These are phyloP conservation scores for Favolaschia claudopus DNA, from an alignment of 768 basidiomycete genomes.

Conservation along the genomic window DNA sequence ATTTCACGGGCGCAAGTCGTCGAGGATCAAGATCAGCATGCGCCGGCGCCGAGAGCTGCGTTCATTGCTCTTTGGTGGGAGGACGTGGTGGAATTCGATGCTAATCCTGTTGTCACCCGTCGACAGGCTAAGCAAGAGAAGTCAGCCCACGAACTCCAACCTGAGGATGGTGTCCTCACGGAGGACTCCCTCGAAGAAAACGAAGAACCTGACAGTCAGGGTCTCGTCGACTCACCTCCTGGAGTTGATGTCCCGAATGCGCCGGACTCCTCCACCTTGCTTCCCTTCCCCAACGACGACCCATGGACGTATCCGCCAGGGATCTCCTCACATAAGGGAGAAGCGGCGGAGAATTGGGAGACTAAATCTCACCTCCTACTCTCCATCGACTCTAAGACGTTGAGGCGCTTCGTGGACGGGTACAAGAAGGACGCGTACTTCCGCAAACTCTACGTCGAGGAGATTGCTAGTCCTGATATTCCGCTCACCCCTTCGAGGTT, in stretches of 20 bases:
- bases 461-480: background rate
- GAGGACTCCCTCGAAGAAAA: background rate
- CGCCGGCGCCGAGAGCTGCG: background rate
- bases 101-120: background rate
- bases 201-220: too few relatives aligned
- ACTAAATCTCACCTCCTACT: background rate
- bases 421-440: background rate
- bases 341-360: background rate
- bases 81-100: background rate
- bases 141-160: background rate
- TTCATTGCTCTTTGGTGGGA: constrained; percentile 1
- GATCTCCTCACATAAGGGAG: background rate
- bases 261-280: too few relatives aligned
- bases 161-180: background rate
- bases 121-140: background rate
- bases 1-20: background rate
- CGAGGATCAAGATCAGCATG: background rate
- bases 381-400: background rate
- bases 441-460: background rate
- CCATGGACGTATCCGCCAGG: background rate
- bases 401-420: background rate
- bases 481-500: background rate
- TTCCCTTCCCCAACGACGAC: background rate
- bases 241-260: too few relatives aligned
- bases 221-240: too few relatives aligned